phyloP scores from a whole-genome alignment of 2,329 filamentous ascomycete genomes.

The Trichoderma sp. region DNA sequence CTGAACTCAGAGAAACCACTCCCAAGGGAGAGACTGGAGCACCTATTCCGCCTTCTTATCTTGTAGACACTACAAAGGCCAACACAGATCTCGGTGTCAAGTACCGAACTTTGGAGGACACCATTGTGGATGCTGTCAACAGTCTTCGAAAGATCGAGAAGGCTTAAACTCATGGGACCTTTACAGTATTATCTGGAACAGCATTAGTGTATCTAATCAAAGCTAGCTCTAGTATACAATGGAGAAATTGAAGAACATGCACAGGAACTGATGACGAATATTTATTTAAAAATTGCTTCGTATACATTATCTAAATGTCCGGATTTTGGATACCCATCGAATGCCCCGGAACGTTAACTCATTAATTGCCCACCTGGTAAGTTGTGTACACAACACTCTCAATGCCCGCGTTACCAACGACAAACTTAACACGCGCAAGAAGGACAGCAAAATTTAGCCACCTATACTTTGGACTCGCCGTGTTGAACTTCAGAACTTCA shows the following conservation, averaged over 20 bases:
- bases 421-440: not conserved
- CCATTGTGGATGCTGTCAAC: not conserved
- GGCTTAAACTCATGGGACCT: not conserved
- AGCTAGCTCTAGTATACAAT: not conserved
- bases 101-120: not conserved
- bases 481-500: constrained; percentile 7
- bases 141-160: not conserved
- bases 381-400: constrained; percentile 2
- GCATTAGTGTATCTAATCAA: not conserved
- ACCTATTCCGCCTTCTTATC: not conserved
- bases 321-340: not conserved
- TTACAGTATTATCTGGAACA: not conserved
- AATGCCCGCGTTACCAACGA: not conserved
- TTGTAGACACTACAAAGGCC: not conserved
- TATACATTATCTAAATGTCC: not conserved
- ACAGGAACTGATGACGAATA: not conserved
- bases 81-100: not conserved
- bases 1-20: not conserved
- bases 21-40: not conserved
- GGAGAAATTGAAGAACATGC: not conserved
- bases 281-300: not conserved
- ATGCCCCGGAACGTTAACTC: not conserved
- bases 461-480: not conserved
- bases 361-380: not conserved
- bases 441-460: not conserved